Base-by-base conservation (phyloP, 2,329 filamentous ascomycete species). In the Trichophyton verrucosum region DNA sequence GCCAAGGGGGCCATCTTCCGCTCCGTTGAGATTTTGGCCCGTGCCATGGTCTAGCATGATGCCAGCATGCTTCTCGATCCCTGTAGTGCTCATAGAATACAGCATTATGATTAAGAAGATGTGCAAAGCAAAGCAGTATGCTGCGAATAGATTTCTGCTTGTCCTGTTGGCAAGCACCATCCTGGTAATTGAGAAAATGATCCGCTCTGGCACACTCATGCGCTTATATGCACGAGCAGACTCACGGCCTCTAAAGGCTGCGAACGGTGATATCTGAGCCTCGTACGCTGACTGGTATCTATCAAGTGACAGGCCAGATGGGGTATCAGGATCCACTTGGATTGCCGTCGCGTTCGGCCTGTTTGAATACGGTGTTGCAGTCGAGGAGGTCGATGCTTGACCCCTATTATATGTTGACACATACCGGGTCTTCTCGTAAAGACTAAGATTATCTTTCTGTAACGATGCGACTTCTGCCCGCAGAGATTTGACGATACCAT, bases 351-450 rank as follows among this genome's bases (percentile, higher is more conserved):
- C 85, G 70, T 91, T 95, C 1, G 89, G 86, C 68, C 86, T 90
- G 61, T 79, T 78, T 42, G 81, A 79, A 62, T 77, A 78, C 1
- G 74, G 72, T 47, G 85, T 87, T n/a, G 85, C 84, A 11, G 85
- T 85, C 3, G 83, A 83, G 3, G 83, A 83, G 1, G 77, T 75
- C 20, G 82, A 81, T 4, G 81, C 80, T 13, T 81, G 82, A 53
- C 82, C 82, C 40, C 91, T 85, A 73, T 86, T 95, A 78, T 96
- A 99, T 1, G 89, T 91, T 5, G 91, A 96, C 24, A 97, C 86
- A 72, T 99, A 99, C 66, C 94, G 85, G 17, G 92, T 96, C 81
- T 97, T 99, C 74, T 99, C 94, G 73, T 99, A 99, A 6, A 99
- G 81, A 68, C 88, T 91, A 40, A 99, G 80, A 71, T 99, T 99